phyloP scores from a whole-genome alignment of 139 green algal species.

The Zygnema cylindricum region DNA sequence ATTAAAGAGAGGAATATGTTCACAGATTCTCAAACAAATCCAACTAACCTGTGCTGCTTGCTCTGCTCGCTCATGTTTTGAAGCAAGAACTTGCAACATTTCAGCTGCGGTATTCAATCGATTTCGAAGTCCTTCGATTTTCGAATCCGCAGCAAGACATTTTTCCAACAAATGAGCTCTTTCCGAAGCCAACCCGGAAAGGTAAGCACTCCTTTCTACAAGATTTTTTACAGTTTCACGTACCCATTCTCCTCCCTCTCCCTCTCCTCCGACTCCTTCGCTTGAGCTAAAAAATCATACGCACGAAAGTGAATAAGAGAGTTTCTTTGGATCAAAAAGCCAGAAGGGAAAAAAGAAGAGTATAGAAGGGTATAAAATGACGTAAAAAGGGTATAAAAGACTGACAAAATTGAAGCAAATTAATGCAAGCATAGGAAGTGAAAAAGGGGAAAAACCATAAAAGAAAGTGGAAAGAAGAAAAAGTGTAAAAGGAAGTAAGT shows the following conservation, averaged over 20 bases:
- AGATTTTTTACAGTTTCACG: neutral
- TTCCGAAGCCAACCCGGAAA: neutral
- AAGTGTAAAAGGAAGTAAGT: no score
- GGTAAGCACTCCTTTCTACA: neutral
- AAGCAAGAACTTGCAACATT: neutral
- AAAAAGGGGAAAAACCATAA: no score
- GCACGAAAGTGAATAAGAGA: neutral
- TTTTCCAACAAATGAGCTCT: slow-evolving; percentile 7
- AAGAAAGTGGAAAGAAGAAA: no score
- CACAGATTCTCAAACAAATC: neutral
- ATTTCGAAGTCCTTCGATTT: neutral
- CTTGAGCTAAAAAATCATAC: no score
- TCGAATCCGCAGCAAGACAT: neutral
- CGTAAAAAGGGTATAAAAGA: no score
- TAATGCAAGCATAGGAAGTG: no score
- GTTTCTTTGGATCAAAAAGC: neutral
- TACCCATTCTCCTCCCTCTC: slow-evolving; percentile 18
- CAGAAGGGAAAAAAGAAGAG: neutral
- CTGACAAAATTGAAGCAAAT: no score
- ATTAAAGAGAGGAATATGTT: neutral
- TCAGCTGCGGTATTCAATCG: slow-evolving; percentile 8
- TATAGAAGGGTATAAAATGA: neutral
- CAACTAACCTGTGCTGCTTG: neutral
- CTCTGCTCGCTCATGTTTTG: slow-evolving; percentile 18
- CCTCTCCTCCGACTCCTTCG: neutral